phyloP scores from a whole-genome alignment of 768 basidiomycete genomes.

The Lentinula boryana region DNA sequence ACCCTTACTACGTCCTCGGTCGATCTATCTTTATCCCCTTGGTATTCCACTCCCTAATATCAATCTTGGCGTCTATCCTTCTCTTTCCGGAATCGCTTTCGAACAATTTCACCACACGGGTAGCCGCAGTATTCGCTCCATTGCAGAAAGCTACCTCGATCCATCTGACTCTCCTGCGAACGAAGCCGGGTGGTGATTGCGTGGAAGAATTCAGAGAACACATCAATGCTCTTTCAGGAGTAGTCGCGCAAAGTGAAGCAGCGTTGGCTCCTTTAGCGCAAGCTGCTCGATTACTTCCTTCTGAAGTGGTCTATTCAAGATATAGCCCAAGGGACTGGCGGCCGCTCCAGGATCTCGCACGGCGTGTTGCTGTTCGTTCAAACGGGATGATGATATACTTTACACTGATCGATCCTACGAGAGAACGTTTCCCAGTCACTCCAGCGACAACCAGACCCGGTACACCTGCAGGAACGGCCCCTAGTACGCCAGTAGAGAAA shows the following conservation, averaged over 20 bases:
- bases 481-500: conserved; percentile 12
- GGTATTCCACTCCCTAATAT: conserved; percentile 49
- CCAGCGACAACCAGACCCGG: conserved; percentile 29
- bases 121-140: conserved; percentile 43
- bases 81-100: conserved; percentile 65
- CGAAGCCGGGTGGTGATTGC: conserved; percentile 28
- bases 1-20: conserved; percentile 56
- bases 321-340: conserved; percentile 54
- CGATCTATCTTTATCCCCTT: conserved; percentile 49
- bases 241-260: conserved; percentile 37
- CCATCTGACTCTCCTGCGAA: conserved; percentile 41
- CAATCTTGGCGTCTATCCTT: conserved; percentile 43
- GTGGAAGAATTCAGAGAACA: conserved; percentile 26
- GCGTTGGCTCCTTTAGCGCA: conserved; percentile 47
- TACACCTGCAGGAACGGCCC: conserved; percentile 29
- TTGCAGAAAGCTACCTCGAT: conserved; percentile 37
- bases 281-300: conserved; percentile 43
- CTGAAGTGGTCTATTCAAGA: conserved; percentile 55
- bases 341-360: conserved; percentile 40
- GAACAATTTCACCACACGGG: conserved; percentile 44
- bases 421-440: conserved; percentile 50
- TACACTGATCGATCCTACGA: conserved; percentile 52
- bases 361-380: conserved; percentile 49
- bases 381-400: conserved; percentile 63
- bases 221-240: conserved; percentile 22